Base-by-base conservation (phyloP, 495 filamentous ascomycete genomes). In the Astrocystis sublimbata region DNA sequence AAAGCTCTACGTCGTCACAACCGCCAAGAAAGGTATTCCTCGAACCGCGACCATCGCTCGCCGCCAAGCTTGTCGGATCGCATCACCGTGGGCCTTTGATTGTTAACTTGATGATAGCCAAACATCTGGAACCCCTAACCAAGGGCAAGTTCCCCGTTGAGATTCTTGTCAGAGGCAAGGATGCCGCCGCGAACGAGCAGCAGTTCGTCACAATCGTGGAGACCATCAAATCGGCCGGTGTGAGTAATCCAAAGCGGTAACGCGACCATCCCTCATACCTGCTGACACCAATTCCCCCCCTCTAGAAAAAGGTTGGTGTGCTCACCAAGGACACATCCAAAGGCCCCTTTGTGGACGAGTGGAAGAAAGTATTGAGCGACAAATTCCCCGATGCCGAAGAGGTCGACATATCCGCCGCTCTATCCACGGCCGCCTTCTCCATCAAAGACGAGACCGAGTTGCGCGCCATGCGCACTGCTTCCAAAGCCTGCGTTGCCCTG, bases 391-490 rank as follows among this genome's bases (percentile, higher is more conserved):
- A 97, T 53, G 73, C 90, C 6, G 92, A 98, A 73, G 89, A 97
- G 71, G 87, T 96, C 26, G 96, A 99, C 67, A 89, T 97, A 58
- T 79, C 88, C 9, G 76, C 83, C 13, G 93, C 91, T 6, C 80
- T 99, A 61, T 98, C 93, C 10, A 74, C 84, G 1, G 87, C 86
- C 43, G 91, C 90, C 33, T 88, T 99, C 71, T 87, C 96, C n/a
- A 85, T 97, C 61, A 99, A 99, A 76, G 96, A 97, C 74, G 93
- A 97, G 60, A 88, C 89, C 63, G 94, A 99, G 75, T 78, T 98
- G 82, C 92, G 96, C 43, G 87, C 88, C 1, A 96, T 98, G 83
- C 87, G 96, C 45, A 93, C 92, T 66, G 92, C 94, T 3, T 96
- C 94, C 13, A 86, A 93, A 68, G 93, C 93, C 31, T 96, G 92